A percentile compares a stretch with the other conserved stretches of the same genome.
Evolutionary conservation across 2,329 filamentous ascomycete genomes (phyloP).

Genomic region (Herpomyces periplanetae): DNA sequence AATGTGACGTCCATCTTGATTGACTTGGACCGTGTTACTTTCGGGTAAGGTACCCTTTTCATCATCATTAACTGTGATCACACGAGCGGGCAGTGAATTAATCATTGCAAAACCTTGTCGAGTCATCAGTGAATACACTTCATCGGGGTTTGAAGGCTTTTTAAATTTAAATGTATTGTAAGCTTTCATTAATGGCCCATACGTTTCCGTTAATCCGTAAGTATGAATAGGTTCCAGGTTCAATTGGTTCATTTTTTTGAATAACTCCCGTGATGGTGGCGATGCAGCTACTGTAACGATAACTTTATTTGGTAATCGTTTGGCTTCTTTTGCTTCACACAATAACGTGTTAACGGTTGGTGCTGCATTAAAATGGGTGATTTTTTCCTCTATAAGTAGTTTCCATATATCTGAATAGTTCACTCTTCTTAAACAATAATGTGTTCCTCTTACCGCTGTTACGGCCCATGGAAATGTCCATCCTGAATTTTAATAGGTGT

Average conservation of each 20-base stretch:
- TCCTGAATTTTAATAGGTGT: slow-evolving; percentile 6
- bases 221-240: slow-evolving; percentile 76
- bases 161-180: no score
- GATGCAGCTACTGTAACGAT: slow-evolving; percentile 69
- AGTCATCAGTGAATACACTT: slow-evolving; percentile 65
- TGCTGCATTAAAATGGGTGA: slow-evolving; percentile 83
- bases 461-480: slow-evolving; percentile 80
- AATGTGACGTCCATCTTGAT: slow-evolving; percentile 28
- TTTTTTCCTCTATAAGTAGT: slow-evolving; percentile 39
- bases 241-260: slow-evolving; percentile 56
- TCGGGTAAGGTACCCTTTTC: slow-evolving; percentile 19
- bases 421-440: slow-evolving; percentile 74
- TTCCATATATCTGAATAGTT: slow-evolving; percentile 80
- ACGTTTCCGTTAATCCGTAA: slow-evolving; percentile 58
- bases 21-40: slow-evolving; percentile 23
- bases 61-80: slow-evolving; percentile 48
- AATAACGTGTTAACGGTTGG: slow-evolving; percentile 85
- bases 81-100: slow-evolving; percentile 33
- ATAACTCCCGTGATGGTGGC: slow-evolving; percentile 56
- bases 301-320: slow-evolving; percentile 24
- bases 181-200: slow-evolving; percentile 76
- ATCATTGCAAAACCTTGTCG: slow-evolving; percentile 73
- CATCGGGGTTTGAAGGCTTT: slow-evolving; percentile 47
- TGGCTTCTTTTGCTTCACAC: slow-evolving; percentile 37
- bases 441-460: slow-evolving; percentile 69